Conservation (phyloP, 2,329 filamentous ascomycete genomes). For the Sporothrix pallida region DNA sequence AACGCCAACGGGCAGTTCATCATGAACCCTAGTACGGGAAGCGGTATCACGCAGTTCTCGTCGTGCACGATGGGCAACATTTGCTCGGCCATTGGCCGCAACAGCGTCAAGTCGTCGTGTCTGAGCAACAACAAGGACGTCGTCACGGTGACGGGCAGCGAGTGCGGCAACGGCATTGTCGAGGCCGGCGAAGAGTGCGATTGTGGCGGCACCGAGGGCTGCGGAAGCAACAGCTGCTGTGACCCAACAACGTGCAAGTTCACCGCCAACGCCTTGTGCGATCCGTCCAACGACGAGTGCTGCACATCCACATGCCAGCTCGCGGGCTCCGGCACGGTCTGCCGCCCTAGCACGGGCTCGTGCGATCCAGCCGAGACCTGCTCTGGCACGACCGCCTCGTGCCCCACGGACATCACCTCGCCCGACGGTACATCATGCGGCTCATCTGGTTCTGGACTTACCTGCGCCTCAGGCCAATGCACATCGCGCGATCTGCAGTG, state of each 20-base stretch:
- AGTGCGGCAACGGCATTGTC: conserved; percentile 97
- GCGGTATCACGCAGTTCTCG: conserved; percentile 79
- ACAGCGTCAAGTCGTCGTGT: conserved; percentile 77
- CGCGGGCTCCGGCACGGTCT: conserved; percentile 71
- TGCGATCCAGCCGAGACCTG: conserved; percentile 90
- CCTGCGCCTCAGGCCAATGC: conserved; percentile 91
- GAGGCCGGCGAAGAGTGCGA: conserved; percentile 95
- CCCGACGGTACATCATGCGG: conserved; percentile 77
- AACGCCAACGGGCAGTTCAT: conserved; percentile 81
- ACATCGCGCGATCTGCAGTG: conserved; percentile 92
- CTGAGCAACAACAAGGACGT: conserved; percentile 86
- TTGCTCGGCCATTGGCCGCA: conserved; percentile 80
- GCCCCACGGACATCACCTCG: conserved; percentile 73
- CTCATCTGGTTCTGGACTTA: conserved; percentile 62
- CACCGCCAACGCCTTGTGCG: conserved; percentile 75
- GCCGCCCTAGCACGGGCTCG: conserved; percentile 75
- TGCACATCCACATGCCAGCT: conserved; percentile 72
- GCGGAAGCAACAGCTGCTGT: conserved; percentile 80
- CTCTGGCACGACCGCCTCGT: conserved; percentile 71
- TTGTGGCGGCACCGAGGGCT: conserved; percentile 78
- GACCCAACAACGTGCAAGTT: conserved; percentile 87
- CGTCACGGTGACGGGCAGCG: conserved; percentile 77
- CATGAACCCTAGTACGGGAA: conserved; percentile 90
- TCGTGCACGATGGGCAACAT: conserved; percentile 92
- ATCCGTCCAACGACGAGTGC: conserved; percentile 81